Percentiles rank a stretch among this genome's conserved stretches.
phyloP scores from a whole-genome alignment of 495 filamentous ascomycete species.

The Trichoderma gamsii region DNA sequence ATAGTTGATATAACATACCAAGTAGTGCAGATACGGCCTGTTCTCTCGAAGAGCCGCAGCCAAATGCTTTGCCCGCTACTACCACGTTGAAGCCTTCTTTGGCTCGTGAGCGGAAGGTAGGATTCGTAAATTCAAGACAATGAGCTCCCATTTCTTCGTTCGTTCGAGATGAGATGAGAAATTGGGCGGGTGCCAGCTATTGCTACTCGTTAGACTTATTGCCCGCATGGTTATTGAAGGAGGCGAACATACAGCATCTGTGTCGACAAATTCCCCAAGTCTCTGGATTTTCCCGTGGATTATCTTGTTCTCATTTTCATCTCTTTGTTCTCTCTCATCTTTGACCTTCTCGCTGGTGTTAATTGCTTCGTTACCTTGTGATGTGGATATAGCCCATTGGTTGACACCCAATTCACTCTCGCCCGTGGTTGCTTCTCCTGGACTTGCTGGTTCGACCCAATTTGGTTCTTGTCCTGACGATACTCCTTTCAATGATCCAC shows the following conservation, averaged over 20 bases:
- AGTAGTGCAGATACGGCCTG: slow-evolving; percentile 35
- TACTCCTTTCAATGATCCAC: slow-evolving; percentile 12
- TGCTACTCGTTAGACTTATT: background rate
- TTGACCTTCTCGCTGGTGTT: background rate
- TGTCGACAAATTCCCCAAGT: slow-evolving; percentile 41
- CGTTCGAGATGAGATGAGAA: slow-evolving; percentile 25
- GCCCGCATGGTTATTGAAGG: too few relatives aligned
- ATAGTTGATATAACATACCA: slow-evolving; percentile 18
- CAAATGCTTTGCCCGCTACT: slow-evolving; percentile 40
- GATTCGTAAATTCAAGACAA: slow-evolving; percentile 34
- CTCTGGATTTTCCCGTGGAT: slow-evolving; percentile 26
- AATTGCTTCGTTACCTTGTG: background rate
- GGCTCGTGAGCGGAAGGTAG: slow-evolving; percentile 33
- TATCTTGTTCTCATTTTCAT: background rate
- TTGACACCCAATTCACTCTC: background rate
- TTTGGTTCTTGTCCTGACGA: slow-evolving; percentile 6
- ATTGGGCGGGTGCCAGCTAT: slow-evolving; percentile 29
- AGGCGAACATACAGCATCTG: slow-evolving; percentile 30
- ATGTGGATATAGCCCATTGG: too few relatives aligned
- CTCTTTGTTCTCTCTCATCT: background rate
- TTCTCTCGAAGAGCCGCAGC: slow-evolving; percentile 41
- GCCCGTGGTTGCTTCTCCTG: slow-evolving; percentile 10
- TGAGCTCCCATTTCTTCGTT: slow-evolving; percentile 30
- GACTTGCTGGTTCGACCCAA: slow-evolving; percentile 22
- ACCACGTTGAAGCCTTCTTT: slow-evolving; percentile 33